These are phyloP conservation scores for Huiozyma naganishii DNA, from an alignment of 805 yeast species.

Conservation along the genomic window DNA sequence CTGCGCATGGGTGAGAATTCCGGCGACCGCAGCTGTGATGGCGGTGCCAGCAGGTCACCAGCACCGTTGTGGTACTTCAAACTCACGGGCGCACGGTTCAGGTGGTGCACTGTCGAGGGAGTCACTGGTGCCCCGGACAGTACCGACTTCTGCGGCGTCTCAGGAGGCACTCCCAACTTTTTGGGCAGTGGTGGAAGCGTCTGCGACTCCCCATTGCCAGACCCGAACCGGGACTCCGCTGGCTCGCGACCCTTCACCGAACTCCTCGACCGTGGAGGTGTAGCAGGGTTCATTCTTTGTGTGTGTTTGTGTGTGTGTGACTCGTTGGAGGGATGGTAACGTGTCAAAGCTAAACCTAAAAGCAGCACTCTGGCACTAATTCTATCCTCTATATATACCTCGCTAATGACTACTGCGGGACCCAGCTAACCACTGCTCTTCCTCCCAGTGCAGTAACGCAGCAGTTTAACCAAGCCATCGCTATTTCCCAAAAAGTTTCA, in stretches of 20 bases:
- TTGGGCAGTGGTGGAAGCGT: background rate
- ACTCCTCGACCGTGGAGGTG: constrained; percentile 24
- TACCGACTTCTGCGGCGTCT: constrained; percentile 7
- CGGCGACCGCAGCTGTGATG: constrained; percentile 20
- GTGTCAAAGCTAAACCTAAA: no score
- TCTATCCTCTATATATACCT: no score
- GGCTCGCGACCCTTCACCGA: no score
- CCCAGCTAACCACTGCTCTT: no score
- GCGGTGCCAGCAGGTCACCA: background rate
- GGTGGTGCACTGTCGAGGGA: constrained; percentile 15
- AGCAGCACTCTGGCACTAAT: no score
- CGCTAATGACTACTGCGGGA: no score
- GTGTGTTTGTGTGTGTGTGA: no score
- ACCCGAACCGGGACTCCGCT: no score
- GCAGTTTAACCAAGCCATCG: no score
- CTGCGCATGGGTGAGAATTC: constrained; percentile 22
- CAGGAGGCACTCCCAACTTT: constrained; percentile 4
- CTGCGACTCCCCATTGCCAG: background rate
- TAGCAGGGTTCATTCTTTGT: constrained; percentile 21
- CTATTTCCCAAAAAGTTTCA: no score
- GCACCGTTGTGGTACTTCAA: background rate
- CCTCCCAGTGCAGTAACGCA: no score
- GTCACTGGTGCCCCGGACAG: constrained; percentile 12
- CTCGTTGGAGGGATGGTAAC: no score
- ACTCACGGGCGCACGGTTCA: constrained; percentile 9